phyloP scores from a whole-genome alignment of 1,284 basidiomycete genomes.

The Phylloporus sp. region DNA sequence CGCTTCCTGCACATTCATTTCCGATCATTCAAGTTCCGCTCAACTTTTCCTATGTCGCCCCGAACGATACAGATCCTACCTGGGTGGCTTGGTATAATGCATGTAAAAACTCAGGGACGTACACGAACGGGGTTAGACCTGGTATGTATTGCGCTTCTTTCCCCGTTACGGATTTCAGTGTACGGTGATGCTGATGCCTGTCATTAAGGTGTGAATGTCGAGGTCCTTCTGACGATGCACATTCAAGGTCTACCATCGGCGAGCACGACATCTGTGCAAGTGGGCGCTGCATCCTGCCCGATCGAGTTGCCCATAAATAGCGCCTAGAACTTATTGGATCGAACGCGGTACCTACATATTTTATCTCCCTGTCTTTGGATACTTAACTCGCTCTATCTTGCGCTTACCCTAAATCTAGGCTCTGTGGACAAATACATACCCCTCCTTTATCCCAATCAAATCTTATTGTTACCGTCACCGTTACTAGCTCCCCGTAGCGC shows the following conservation, averaged over 20 bases:
- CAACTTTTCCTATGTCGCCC: constrained; percentile 79
- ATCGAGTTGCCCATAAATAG: constrained; percentile 65
- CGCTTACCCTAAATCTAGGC: constrained; percentile 9
- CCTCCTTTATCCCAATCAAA: neutral
- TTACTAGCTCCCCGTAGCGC: neutral
- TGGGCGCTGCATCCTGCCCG: constrained; percentile 74
- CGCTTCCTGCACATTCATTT: constrained; percentile 66
- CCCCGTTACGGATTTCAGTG: neutral
- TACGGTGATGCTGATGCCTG: neutral
- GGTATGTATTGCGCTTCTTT: constrained; percentile 47
- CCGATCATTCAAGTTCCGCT: constrained; percentile 70
- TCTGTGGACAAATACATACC: constrained; percentile 16
- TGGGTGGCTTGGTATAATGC: constrained; percentile 84
- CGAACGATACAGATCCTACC: constrained; percentile 81
- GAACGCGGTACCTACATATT: neutral
- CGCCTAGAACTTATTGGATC: constrained; percentile 8
- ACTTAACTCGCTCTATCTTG: constrained; percentile 9
- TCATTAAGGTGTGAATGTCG: constrained; percentile 63
- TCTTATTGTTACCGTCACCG: neutral
- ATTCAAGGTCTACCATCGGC: constrained; percentile 71
- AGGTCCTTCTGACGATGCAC: constrained; percentile 66
- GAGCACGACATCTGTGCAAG: constrained; percentile 56
- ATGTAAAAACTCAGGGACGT: constrained; percentile 66
- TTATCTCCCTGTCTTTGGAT: constrained; percentile 17
- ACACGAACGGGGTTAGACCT: constrained; percentile 56